These are phyloP conservation scores for Bolboschoenus planiculmis DNA, from an alignment of 176 grass and related monocot species.

Conservation along the genomic window DNA sequence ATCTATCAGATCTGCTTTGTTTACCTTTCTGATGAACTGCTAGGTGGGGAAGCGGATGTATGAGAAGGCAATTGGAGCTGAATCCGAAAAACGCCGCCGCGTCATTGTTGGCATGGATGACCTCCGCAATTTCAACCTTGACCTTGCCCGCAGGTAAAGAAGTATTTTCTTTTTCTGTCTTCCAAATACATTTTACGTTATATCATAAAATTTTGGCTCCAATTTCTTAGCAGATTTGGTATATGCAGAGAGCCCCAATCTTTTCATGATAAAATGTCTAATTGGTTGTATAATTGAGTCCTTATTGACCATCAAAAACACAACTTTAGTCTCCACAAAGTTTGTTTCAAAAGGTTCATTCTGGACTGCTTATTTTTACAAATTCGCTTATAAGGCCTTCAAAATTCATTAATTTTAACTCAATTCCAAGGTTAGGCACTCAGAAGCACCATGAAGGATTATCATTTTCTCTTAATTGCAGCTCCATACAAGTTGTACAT, in stretches of 20 bases:
- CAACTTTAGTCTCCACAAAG: background rate
- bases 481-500: background rate
- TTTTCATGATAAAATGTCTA: background rate
- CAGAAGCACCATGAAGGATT: background rate
- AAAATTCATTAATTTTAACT: background rate
- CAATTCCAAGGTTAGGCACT: background rate
- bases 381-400: background rate
- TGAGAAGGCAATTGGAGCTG: constrained; percentile 66
- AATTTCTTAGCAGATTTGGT: background rate
- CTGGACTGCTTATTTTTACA: background rate
- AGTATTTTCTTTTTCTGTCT: background rate
- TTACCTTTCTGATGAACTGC: constrained; percentile 5
- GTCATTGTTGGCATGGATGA: constrained; percentile 90
- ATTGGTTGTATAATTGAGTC: background rate
- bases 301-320: background rate
- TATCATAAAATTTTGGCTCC: background rate
- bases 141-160: constrained; percentile 77
- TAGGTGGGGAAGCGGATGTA: constrained; percentile 78
- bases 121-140: constrained; percentile 82
- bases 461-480: background rate
- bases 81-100: constrained; percentile 63
- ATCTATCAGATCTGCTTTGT: background rate
- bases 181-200: background rate
- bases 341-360: background rate
- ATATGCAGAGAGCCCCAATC: background rate